Conservation (phyloP, 176 grass and related monocot genomes). For the Thalia dealbata region DNA sequence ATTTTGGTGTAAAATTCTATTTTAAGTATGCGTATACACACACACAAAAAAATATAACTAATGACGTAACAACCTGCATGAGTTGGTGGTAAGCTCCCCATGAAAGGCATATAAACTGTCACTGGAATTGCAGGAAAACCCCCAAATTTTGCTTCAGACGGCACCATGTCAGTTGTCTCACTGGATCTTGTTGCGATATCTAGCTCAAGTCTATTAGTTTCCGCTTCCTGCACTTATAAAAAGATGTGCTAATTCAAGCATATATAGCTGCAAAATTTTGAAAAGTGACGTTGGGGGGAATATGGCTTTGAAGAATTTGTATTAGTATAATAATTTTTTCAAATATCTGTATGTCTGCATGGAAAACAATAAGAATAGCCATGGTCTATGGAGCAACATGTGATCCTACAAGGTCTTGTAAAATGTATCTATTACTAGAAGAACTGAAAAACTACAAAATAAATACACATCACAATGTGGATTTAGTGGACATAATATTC, state of each 20-base stretch:
- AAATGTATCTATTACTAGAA: too few species aligned
- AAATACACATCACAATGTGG: too few species aligned
- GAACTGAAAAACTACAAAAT: too few species aligned
- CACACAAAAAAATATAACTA: background rate
- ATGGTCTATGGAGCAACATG: too few species aligned
- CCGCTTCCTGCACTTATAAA: conserved; percentile 21
- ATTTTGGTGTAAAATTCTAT: background rate
- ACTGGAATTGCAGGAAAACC: conserved; percentile 47
- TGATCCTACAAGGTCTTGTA: too few species aligned
- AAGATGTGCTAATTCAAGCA: background rate
- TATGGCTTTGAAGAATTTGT: too few species aligned
- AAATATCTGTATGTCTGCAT: too few species aligned
- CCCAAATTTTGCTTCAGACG: conserved; percentile 27
- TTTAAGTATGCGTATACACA: background rate
- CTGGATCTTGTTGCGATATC: conserved; percentile 5
- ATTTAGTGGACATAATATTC: too few species aligned
- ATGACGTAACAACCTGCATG: conserved; percentile 35
- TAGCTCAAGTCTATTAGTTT: background rate
- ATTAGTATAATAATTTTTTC: too few species aligned
- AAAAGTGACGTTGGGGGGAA: too few species aligned
- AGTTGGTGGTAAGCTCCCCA: conserved; percentile 20
- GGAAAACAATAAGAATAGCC: too few species aligned
- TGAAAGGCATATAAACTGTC: conserved; percentile 39
- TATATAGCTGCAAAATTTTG: too few species aligned
- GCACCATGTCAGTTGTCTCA: conserved; percentile 17